Evolutionary conservation across 179 eudicot genomes (phyloP).

Genomic region (Amaranthus tricolor): DNA sequence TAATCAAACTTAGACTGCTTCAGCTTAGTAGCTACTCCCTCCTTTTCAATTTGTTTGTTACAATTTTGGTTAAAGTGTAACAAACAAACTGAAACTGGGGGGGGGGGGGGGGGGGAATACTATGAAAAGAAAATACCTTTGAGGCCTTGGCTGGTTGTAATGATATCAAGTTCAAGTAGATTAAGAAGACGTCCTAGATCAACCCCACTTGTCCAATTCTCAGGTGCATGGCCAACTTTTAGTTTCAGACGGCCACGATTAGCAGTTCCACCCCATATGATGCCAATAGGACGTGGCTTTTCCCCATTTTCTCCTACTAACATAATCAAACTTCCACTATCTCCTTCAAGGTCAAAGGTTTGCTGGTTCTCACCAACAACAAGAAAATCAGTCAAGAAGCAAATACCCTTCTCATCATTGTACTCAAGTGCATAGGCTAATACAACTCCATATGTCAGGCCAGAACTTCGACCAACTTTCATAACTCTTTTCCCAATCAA

Average conservation of each 20-base stretch:
- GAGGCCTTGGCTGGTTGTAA: conserved; percentile 73
- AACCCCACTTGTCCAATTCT: conserved; percentile 98
- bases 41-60: too few relatives aligned
- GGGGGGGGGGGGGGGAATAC: too few relatives aligned
- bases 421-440: conserved; percentile 96
- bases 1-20: neutral
- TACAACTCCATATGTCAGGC: conserved; percentile 78
- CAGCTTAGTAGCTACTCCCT: conserved; percentile 1
- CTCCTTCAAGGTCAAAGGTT: conserved; percentile 97
- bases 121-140: conserved; percentile 45
- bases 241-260: conserved; percentile 93
- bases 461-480: conserved; percentile 99
- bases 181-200: conserved; percentile 93
- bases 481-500: conserved; percentile 82
- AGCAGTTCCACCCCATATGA: conserved; percentile 99
- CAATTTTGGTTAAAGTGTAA: too few relatives aligned
- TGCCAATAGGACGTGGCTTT: conserved; percentile 88
- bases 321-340: conserved; percentile 89
- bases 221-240: conserved; percentile 89
- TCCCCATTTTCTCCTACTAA: conserved; percentile 71
- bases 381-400: conserved; percentile 93
- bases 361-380: conserved; percentile 97
- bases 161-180: conserved; percentile 86
- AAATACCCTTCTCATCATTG: conserved; percentile 95
- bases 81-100: too few relatives aligned